Evolutionary conservation across 2,329 filamentous ascomycete genomes (phyloP).

Genomic region (Penicillium sp.): DNA sequence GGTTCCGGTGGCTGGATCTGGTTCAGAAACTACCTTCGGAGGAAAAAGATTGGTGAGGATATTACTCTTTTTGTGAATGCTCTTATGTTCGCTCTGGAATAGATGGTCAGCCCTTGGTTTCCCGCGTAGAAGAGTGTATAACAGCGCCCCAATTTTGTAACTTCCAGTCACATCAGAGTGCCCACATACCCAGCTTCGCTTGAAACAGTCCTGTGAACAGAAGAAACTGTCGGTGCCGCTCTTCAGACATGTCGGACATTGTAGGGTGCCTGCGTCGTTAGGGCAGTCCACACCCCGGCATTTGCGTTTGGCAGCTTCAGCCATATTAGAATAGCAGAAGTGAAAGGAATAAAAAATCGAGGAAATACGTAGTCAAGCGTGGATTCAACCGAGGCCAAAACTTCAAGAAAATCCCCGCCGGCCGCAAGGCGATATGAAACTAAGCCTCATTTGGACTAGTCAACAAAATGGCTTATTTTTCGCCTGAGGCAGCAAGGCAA

Average conservation of each 20-base stretch:
- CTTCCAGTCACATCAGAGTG: conserved; percentile 24
- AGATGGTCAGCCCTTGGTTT: conserved; percentile 4
- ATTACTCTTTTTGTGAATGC: conserved; percentile 70
- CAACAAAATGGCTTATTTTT: background rate
- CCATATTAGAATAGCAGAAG: conserved; percentile 9
- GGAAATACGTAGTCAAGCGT: background rate
- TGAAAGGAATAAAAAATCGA: background rate
- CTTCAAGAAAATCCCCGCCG: conserved; percentile 7
- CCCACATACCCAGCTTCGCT: conserved; percentile 81
- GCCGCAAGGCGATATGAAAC: background rate
- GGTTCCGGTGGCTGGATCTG: conserved; percentile 76
- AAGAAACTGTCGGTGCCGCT: conserved; percentile 85
- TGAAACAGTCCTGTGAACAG: conserved; percentile 98
- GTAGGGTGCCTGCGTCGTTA: conserved; percentile 74
- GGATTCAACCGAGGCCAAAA: conserved; percentile 1
- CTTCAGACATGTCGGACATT: conserved; percentile 93
- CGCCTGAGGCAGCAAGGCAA: background rate
- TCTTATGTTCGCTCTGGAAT: conserved; percentile 68
- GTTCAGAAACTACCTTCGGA: conserved; percentile 80
- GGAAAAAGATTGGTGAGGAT: conserved; percentile 63
- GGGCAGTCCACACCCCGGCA: conserved; percentile 76
- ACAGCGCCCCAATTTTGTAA: conserved; percentile 14
- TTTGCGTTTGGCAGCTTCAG: conserved; percentile 32
- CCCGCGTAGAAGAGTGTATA: conserved; percentile 9
- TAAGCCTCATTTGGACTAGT: conserved; percentile 1